Evolutionary conservation across 129 eudicot species (phyloP).

Genomic region (Flaveria bidentis): DNA sequence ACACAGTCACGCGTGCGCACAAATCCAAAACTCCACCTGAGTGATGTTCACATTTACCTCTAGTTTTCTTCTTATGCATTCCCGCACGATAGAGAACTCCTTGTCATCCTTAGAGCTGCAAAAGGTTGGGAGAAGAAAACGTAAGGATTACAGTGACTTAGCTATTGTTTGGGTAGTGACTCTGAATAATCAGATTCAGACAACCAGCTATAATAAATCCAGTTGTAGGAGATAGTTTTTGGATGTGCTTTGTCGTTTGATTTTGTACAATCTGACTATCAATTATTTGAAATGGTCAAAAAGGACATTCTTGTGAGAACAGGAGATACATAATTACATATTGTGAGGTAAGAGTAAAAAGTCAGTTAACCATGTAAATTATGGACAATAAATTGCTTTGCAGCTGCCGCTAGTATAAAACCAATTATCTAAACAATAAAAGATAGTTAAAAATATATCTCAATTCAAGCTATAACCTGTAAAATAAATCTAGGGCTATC

Average conservation of each 20-base stretch:
- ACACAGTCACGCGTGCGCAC: no score
- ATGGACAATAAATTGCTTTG: background rate
- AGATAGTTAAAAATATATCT: slow-evolving; percentile 2
- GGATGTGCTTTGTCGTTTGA: background rate
- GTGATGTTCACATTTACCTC: slow-evolving; percentile 52
- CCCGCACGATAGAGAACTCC: slow-evolving; percentile 86
- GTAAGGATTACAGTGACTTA: background rate
- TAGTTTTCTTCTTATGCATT: slow-evolving; percentile 70
- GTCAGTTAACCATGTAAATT: background rate
- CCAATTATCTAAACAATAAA: background rate
- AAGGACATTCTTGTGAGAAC: slow-evolving; percentile 3
- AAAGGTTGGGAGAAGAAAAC: slow-evolving; percentile 16
- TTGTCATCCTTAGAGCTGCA: slow-evolving; percentile 80
- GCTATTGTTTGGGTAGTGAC: background rate
- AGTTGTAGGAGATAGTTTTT: background rate
- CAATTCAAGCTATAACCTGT: slow-evolving; percentile 58
- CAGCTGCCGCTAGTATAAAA: background rate
- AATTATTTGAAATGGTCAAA: background rate
- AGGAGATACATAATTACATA: background rate
- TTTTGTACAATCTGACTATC: background rate
- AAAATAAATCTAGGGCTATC: slow-evolving; percentile 77
- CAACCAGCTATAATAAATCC: slow-evolving; percentile 1
- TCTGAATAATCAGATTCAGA: background rate
- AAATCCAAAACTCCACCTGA: no score
- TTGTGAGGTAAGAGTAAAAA: slow-evolving; percentile 13